These are phyloP conservation scores for Sesbania bispinosa DNA, from an alignment of 306 rosid species.

Conservation along the genomic window DNA sequence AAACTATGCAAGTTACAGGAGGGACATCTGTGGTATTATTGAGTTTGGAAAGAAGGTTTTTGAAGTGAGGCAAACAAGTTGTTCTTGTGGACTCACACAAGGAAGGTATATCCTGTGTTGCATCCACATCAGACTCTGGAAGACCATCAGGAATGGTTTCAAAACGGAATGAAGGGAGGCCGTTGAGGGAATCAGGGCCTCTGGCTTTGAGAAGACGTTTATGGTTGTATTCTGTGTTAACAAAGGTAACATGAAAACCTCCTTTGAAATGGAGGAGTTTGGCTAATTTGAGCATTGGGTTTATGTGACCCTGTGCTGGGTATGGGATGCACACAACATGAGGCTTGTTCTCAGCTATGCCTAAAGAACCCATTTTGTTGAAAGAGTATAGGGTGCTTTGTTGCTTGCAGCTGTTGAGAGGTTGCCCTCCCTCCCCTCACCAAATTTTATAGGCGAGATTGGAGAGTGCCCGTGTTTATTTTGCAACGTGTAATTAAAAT, in stretches of 20 bases:
- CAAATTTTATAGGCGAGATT: too few species aligned
- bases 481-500: too few species aligned
- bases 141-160: constrained; percentile 56
- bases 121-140: constrained; percentile 39
- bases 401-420: too few species aligned
- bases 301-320: constrained; percentile 47
- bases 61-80: constrained; percentile 38
- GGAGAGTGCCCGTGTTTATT: too few species aligned
- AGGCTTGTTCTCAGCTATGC: not conserved
- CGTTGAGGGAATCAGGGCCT: constrained; percentile 23
- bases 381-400: too few species aligned
- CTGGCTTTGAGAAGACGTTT: constrained; percentile 36
- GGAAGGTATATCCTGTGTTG: constrained; percentile 41
- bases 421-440: too few species aligned
- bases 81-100: constrained; percentile 23
- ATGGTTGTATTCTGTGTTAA: constrained; percentile 34
- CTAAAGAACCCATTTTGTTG: not conserved
- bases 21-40: constrained; percentile 26
- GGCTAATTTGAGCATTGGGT: constrained; percentile 41
- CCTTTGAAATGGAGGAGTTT: constrained; percentile 37
- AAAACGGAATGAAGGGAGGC: constrained; percentile 28
- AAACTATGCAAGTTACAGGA: constrained; percentile 39
- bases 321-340: constrained; percentile 39
- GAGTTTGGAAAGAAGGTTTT: constrained; percentile 32
- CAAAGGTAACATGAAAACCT: constrained; percentile 38